These are phyloP conservation scores for Leptosphaerulina australis DNA, from an alignment of 2,329 filamentous ascomycete genomes.

Conservation along the genomic window DNA sequence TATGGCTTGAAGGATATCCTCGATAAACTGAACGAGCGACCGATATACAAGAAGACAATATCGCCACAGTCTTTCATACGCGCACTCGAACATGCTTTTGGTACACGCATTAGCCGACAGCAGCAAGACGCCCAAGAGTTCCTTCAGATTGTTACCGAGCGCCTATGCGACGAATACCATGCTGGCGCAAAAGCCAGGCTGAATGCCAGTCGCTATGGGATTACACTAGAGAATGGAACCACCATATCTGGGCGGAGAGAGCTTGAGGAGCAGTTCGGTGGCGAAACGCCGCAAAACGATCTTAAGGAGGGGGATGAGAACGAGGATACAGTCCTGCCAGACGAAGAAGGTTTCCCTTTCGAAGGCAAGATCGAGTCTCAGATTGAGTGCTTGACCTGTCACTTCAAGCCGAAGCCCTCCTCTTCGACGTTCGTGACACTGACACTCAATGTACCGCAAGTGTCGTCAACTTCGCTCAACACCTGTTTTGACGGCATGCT, in stretches of 20 bases:
- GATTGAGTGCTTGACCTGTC: slow-evolving; percentile 88
- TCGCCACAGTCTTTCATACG: slow-evolving; percentile 83
- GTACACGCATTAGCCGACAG: slow-evolving; percentile 86
- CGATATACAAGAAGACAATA: slow-evolving; percentile 92
- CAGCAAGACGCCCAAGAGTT: slow-evolving; percentile 99
- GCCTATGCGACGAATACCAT: slow-evolving; percentile 92
- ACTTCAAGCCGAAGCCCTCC: slow-evolving; percentile 84
- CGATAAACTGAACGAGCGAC: slow-evolving; percentile 89
- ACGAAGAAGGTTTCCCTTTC: slow-evolving; percentile 82
- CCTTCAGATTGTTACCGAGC: slow-evolving; percentile 88
- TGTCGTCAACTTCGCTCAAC: slow-evolving; percentile 76
- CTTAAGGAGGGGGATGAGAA: slow-evolving; percentile 42
- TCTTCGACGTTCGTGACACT: slow-evolving; percentile 88
- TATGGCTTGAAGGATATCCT: slow-evolving; percentile 89
- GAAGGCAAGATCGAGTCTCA: slow-evolving; percentile 94
- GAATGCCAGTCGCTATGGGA: slow-evolving; percentile 53
- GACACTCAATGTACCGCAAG: slow-evolving; percentile 88
- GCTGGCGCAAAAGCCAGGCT: slow-evolving; percentile 76
- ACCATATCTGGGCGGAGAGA: slow-evolving; percentile 29
- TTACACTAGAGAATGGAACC: slow-evolving; percentile 27
- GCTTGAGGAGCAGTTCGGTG: slow-evolving; percentile 35
- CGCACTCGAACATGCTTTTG: slow-evolving; percentile 83
- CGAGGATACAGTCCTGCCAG: slow-evolving; percentile 20
- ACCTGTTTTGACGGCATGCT: slow-evolving; percentile 92
- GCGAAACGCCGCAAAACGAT: slow-evolving; percentile 30